Conservation (phyloP, 2,329 filamentous ascomycete genomes). For the Ophiostoma ulmi region DNA sequence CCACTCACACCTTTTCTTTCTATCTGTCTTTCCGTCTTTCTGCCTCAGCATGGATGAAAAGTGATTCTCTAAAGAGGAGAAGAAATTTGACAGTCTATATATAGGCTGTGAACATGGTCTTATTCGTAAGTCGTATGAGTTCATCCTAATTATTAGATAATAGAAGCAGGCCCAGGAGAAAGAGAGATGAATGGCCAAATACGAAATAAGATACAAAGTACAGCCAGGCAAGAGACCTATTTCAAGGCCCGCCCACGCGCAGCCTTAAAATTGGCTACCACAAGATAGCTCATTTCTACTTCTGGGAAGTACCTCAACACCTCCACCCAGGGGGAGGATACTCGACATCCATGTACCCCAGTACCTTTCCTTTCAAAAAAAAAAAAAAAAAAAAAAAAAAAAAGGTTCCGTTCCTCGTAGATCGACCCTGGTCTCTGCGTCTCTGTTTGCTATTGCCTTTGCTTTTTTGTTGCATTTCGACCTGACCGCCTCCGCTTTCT, state of each 20-base stretch:
- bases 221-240: neutral
- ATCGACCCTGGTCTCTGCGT: too few species aligned
- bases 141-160: too few species aligned
- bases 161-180: neutral
- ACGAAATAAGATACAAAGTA: neutral
- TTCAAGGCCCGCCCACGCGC: neutral
- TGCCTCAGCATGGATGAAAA: neutral
- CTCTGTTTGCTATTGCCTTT: neutral
- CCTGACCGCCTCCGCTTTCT: constrained; percentile 10
- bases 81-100: neutral
- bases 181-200: neutral
- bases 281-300: constrained; percentile 13
- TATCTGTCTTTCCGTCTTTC: neutral
- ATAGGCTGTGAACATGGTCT: neutral
- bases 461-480: neutral
- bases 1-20: neutral
- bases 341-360: neutral
- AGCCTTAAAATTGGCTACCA: constrained; percentile 17
- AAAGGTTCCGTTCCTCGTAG: neutral
- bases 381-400: constrained; percentile 8
- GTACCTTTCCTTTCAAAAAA: neutral
- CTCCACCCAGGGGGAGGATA: neutral
- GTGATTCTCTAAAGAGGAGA: too few species aligned
- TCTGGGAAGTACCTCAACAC: neutral
- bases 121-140: neutral